Base-by-base conservation (phyloP, 805 yeast genomes). In the Candida manassasensis region DNA sequence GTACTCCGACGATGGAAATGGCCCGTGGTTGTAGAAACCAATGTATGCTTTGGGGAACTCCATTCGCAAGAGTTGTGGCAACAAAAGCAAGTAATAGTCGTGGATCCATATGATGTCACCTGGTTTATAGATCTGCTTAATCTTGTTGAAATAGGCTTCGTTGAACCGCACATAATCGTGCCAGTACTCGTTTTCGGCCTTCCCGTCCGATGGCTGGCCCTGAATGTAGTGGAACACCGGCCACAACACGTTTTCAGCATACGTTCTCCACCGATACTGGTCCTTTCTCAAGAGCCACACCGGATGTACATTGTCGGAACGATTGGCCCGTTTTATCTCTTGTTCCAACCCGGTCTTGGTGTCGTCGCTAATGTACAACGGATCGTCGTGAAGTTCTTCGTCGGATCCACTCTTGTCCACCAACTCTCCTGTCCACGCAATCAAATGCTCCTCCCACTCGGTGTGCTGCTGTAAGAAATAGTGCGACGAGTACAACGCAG, bases 361-460 rank as follows among this genome's bases (percentile, higher is more conserved):
- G 2, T 60, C 63, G 4, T 71, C 74, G 45, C 71, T 67, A 45
- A 77, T 60, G 52, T 77, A 81, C 44, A 77, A 63, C 0, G 87
- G 83, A 45, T 83, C 89, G 27, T 67, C 77, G 13, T 17, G 34
- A 5, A 40, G 11, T 18, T 37, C 39, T 12, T 41, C 45, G 24
- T 69, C 78, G 35, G 69, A 64, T 29, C 65, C 55, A 18, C 54
- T 42, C 37, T 55, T 52, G 46, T 61, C 60, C 27, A 59, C 57
- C 41, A 93, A 67, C 57, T 88, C 97, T 30, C 98, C 98, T 0
- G 97, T 84, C 98, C 98, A 93, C 1, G 87, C 97, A 34, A 93
- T 79, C 34, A 86, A 62, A 45, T 87, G 85, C 30, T 89, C 81
- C 42, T 88, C 95, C 93, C 96, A 90, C 15, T 79, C 74, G 0